Conservation (phyloP, 495 filamentous ascomycete genomes). For the Podospora anserina region DNA sequence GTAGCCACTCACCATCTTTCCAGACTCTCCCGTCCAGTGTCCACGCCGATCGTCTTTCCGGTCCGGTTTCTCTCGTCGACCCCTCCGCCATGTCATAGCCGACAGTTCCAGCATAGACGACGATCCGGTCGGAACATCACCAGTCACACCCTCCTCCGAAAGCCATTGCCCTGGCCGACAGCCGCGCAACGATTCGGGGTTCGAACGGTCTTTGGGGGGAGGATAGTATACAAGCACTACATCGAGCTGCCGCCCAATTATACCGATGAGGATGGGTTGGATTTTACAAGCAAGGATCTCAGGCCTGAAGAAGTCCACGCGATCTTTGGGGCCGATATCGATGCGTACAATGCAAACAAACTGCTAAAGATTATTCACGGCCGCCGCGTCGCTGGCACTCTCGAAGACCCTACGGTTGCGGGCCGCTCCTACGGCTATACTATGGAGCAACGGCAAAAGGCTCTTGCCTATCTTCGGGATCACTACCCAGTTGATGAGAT, state of each 20-base stretch:
- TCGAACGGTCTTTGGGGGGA: conserved; percentile 28
- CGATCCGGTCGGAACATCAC: not conserved
- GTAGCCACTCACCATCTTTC: conserved; percentile 25
- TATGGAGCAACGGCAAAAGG: conserved; percentile 41
- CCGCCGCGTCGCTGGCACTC: conserved; percentile 69
- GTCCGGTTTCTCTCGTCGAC: conserved; percentile 21
- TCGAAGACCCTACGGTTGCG: conserved; percentile 52
- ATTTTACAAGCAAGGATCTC: conserved; percentile 47
- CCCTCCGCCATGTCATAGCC: not conserved
- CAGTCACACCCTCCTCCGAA: not conserved
- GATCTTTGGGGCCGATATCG: conserved; percentile 60
- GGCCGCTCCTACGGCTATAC: conserved; percentile 35
- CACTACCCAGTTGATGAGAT: conserved; percentile 75
- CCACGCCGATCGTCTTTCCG: conserved; percentile 9
- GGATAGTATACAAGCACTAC: conserved; percentile 38
- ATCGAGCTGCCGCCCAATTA: conserved; percentile 48
- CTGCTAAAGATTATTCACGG: conserved; percentile 68
- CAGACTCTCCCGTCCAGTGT: conserved; percentile 10
- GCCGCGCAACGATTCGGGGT: conserved; percentile 24
- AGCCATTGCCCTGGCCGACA: conserved; percentile 9
- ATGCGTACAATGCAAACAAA: conserved; percentile 55
- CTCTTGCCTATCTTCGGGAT: conserved; percentile 64
- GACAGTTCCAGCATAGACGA: not conserved
- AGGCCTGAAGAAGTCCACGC: conserved; percentile 52
- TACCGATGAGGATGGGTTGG: conserved; percentile 44